phyloP scores from a whole-genome alignment of 202 grass and related monocot genomes.

The Schoenoplectus triqueter region DNA sequence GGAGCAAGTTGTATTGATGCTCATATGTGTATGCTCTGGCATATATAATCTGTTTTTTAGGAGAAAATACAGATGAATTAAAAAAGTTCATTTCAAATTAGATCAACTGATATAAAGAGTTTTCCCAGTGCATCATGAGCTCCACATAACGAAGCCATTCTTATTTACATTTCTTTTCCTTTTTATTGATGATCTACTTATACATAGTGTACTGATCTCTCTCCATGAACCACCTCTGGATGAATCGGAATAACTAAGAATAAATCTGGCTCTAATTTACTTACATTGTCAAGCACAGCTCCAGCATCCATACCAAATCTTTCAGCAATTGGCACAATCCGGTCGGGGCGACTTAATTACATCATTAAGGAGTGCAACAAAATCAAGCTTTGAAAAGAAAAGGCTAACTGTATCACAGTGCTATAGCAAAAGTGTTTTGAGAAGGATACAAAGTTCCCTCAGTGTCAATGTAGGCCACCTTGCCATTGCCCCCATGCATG shows the following conservation, averaged over 20 bases:
- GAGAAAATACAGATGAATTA: constrained; percentile 22
- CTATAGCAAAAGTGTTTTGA: constrained; percentile 26
- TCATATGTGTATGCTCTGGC: constrained; percentile 97
- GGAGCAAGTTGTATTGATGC: constrained; percentile 90
- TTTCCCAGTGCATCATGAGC: background rate
- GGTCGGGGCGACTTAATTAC: constrained; percentile 65
- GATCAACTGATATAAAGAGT: background rate
- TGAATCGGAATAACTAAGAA: constrained; percentile 18
- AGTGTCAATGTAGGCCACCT: constrained; percentile 96
- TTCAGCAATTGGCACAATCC: constrained; percentile 90
- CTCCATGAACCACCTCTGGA: background rate
- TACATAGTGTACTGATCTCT: background rate
- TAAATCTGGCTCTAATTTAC: background rate
- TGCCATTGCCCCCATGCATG: constrained; percentile 94
- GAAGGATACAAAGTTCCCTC: constrained; percentile 98
- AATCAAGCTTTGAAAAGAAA: background rate
- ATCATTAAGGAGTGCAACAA: constrained; percentile 47
- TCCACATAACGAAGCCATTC: background rate
- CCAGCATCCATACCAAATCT: constrained; percentile 85
- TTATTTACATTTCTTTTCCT: background rate
- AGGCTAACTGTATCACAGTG: constrained; percentile 16
- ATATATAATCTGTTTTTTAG: constrained; percentile 81
- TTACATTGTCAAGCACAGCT: constrained; percentile 89
- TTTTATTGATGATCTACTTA: background rate
- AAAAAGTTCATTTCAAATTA: background rate